phyloP scores from a whole-genome alignment of 495 filamentous ascomycete genomes.

The Trichoderma orchidacearum region DNA sequence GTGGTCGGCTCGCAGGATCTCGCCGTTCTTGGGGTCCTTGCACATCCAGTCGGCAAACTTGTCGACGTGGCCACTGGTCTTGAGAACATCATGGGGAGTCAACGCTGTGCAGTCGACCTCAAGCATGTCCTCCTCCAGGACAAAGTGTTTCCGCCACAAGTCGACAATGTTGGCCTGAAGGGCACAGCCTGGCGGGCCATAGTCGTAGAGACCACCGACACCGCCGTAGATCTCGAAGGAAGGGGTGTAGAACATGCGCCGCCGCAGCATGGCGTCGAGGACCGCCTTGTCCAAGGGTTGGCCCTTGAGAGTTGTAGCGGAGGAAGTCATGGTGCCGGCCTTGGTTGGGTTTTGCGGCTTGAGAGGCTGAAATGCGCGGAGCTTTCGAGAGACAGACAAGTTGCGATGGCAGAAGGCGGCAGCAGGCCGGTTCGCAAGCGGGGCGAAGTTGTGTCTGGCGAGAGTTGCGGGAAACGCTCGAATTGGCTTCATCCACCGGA shows the following conservation, averaged over 20 bases:
- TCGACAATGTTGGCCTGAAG: slow-evolving; percentile 80
- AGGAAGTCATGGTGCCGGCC: slow-evolving; percentile 21
- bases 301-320: slow-evolving; percentile 68
- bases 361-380: not conserved
- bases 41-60: slow-evolving; percentile 99
- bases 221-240: slow-evolving; percentile 91
- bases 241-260: slow-evolving; percentile 87
- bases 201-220: slow-evolving; percentile 74
- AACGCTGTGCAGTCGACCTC: slow-evolving; percentile 78
- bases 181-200: slow-evolving; percentile 69
- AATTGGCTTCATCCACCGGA: slow-evolving; percentile 3
- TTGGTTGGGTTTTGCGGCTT: slow-evolving; percentile 3
- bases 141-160: slow-evolving; percentile 83
- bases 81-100: slow-evolving; percentile 80
- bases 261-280: slow-evolving; percentile 73
- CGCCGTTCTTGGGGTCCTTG: slow-evolving; percentile 94
- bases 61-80: slow-evolving; percentile 94
- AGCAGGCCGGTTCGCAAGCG: not conserved
- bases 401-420: not conserved
- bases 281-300: slow-evolving; percentile 68
- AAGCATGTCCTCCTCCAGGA: slow-evolving; percentile 79
- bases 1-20: slow-evolving; percentile 92
- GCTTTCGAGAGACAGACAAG: not conserved
- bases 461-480: not conserved
- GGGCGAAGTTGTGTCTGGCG: not conserved